Conservation (phyloP, 2,329 filamentous ascomycete species). For the Colletotrichum chlorophyti region DNA sequence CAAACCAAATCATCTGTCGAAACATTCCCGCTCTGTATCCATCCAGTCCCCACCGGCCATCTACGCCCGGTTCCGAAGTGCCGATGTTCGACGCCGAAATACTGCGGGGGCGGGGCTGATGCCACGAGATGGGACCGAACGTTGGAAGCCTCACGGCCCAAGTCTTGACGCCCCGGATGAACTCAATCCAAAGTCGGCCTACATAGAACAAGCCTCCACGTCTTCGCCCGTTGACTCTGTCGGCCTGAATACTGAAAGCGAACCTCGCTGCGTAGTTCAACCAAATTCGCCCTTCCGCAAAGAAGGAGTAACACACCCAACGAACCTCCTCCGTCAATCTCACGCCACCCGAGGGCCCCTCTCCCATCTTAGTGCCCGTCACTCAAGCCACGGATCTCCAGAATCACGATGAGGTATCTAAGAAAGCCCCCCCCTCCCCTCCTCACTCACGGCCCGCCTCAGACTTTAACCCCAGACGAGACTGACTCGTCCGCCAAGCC, state of each 20-base stretch:
- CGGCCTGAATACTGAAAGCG: not conserved
- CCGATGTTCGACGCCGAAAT: constrained; percentile 14
- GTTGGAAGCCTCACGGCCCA: not conserved
- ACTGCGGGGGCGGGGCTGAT: constrained; percentile 18
- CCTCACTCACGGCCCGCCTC: not conserved
- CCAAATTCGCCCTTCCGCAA: not conserved
- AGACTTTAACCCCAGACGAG: not conserved
- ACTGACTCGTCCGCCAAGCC: not conserved
- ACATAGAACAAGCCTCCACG: too few species aligned
- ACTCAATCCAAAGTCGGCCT: too few species aligned
- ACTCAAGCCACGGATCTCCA: not conserved
- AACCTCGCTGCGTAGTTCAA: not conserved
- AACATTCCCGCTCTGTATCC: too few species aligned
- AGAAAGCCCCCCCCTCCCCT: not conserved
- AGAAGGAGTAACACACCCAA: not conserved
- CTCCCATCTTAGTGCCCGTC: not conserved
- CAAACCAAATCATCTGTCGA: too few species aligned
- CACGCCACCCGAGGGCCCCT: not conserved
- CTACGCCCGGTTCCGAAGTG: constrained; percentile 24
- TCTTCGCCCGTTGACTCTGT: not conserved
- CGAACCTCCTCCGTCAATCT: not conserved
- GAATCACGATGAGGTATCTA: constrained; percentile 16
- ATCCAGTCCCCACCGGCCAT: too few species aligned
- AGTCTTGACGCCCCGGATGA: not conserved
- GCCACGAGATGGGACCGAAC: not conserved